Evolutionary conservation across 2,329 filamentous ascomycete genomes (phyloP), one percentile per base, ranked within the genome.

Genomic region (Rhinocladiella similis): DNA sequence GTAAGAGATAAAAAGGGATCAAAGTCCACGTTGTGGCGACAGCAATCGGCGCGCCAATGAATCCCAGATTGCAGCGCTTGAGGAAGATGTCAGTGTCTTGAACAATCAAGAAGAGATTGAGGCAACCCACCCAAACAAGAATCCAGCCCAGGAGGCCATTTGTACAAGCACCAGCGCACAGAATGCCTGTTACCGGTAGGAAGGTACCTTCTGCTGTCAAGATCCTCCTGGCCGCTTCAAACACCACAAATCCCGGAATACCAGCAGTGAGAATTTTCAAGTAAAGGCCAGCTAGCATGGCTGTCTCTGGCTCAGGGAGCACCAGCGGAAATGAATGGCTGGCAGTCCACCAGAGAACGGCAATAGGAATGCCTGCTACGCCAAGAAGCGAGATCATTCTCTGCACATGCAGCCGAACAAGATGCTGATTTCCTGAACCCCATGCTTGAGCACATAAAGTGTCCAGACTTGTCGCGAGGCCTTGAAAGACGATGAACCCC

Each of bases 371-470:
- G 2, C 82, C 85, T 62, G 88, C 78, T 10, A 79, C 71, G 70
- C 85, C 82, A 3, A 90, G 77, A 68, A 90, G 88, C 68, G 78
- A 84, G 1, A 86, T 77, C 86, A 90, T 89, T 54, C 87, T 80
- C 72, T 90, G 87, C 14, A 87, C 75, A 63, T 90, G 86, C 39
- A 90, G 69, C 1, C 87, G 90, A 56, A 94, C 90, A 5, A 94
- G 83, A 59, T 89, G 85, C 66, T 87, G 90, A 67, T 87, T 87
- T 0, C 90, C 90, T 0, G 87, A 91, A 3, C 90, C 90, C 66
- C 91, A 95, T 1, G 90, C 90, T 71, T 95, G 90, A 0, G 90
- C 83, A 70, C 90, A 94, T 1, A 95, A 82, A 0, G 90, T 95
- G 71, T 95, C 90, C n/a, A 95, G 78, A 59, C 85, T 87, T 4